These are phyloP conservation scores for Barnettozyma wickerhamii DNA, from an alignment of 805 yeast genomes.

Conservation along the genomic window DNA sequence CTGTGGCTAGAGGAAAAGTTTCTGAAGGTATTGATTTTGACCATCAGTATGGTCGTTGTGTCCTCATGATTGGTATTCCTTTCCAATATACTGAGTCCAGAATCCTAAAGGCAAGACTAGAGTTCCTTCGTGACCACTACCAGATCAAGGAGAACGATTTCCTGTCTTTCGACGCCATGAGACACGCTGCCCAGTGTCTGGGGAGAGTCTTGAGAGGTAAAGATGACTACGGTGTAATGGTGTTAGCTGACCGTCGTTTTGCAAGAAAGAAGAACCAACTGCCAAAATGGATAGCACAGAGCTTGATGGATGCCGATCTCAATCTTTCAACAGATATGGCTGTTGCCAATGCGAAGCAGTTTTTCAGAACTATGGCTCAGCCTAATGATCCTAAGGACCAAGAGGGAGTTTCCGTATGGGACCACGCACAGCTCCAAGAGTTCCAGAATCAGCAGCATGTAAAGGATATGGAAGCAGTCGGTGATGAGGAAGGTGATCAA, in stretches of 20 bases:
- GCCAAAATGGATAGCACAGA: constrained; percentile 98
- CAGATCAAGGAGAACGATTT: constrained; percentile 93
- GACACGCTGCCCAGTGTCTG: constrained; percentile 98
- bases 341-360: constrained; percentile 87
- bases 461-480: constrained; percentile 14
- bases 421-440: constrained; percentile 55
- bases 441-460: constrained; percentile 51
- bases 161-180: constrained; percentile 96
- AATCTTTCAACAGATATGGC: constrained; percentile 98
- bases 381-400: constrained; percentile 86
- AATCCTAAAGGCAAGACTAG: constrained; percentile 90
- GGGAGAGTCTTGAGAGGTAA: constrained; percentile 97
- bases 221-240: constrained; percentile 99
- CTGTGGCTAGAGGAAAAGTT: constrained; percentile 99
- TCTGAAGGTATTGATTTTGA: constrained; percentile 99
- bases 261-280: constrained; percentile 79
- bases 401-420: constrained; percentile 95
- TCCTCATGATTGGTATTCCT: constrained; percentile 97
- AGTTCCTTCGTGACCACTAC: constrained; percentile 87
- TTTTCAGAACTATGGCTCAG: constrained; percentile 89
- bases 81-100: constrained; percentile 98
- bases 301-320: constrained; percentile 83
- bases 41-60: constrained; percentile 97
- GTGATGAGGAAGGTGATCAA: constrained; percentile 26
- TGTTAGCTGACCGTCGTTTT: constrained; percentile 91